A percentile compares a stretch with the other conserved stretches of the same genome.
Evolutionary conservation across 306 rosid species (phyloP).

Genomic region (Phaseolus lunatus): DNA sequence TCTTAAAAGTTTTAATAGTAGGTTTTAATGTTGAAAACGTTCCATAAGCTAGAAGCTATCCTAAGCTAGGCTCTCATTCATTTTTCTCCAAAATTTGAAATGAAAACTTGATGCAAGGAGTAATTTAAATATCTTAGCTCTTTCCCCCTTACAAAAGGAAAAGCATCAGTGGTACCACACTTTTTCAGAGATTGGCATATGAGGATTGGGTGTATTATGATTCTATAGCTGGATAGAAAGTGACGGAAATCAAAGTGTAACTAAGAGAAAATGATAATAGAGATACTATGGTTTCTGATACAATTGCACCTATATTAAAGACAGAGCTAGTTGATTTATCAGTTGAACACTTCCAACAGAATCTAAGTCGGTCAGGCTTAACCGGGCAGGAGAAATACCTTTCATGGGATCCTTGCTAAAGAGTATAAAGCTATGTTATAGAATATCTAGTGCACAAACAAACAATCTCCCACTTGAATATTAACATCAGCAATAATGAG

Average conservation of each 20-base stretch:
- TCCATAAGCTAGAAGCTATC: constrained; percentile 4
- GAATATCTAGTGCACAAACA: no score
- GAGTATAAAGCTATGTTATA: no score
- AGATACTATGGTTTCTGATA: background rate
- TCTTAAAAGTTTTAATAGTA: background rate
- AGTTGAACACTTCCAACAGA: background rate
- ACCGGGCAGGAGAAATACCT: no score
- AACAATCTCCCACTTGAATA: no score
- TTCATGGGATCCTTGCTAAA: no score
- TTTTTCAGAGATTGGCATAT: background rate
- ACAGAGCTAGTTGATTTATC: background rate
- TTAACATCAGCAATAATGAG: no score
- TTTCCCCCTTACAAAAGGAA: background rate
- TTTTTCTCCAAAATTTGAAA: constrained; percentile 7
- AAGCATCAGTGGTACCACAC: background rate
- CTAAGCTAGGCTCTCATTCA: background rate
- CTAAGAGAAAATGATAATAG: no score
- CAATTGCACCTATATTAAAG: background rate
- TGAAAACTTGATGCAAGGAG: background rate
- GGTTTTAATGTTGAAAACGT: background rate
- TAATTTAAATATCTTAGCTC: background rate
- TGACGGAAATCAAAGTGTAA: background rate
- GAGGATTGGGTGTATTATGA: background rate
- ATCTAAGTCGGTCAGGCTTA: background rate
- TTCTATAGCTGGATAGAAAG: background rate